phyloP scores from a whole-genome alignment of 192 early-diverging fungal species.

The Lobosporangium transversale region DNA sequence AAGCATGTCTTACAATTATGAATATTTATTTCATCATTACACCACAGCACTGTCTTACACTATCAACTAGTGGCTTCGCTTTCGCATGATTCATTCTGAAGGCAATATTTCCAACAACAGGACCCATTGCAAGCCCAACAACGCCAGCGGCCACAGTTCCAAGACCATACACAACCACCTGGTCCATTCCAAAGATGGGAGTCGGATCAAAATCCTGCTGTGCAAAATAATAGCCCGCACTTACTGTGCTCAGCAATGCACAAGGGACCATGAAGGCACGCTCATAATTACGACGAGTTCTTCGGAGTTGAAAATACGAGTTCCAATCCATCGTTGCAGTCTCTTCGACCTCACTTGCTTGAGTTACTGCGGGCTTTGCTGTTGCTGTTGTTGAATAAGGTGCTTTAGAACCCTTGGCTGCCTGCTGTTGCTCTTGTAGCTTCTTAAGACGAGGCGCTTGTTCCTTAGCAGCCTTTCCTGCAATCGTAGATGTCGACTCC shows the following conservation, averaged over 20 bases:
- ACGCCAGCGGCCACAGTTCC: constrained; percentile 67
- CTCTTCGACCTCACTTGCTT: background rate
- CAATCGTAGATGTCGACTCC: background rate
- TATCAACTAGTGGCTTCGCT: constrained; percentile 57
- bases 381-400: background rate
- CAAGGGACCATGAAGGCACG: constrained; percentile 67
- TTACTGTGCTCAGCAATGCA: constrained; percentile 29
- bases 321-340: constrained; percentile 59
- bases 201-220: constrained; percentile 70
- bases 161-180: constrained; percentile 64
- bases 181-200: constrained; percentile 74
- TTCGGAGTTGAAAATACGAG: constrained; percentile 72
- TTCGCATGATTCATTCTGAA: constrained; percentile 66
- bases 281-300: constrained; percentile 69
- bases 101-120: constrained; percentile 66
- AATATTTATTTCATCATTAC: too few species aligned
- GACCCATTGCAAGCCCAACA: constrained; percentile 71
- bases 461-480: constrained; percentile 1
- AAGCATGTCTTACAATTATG: too few species aligned
- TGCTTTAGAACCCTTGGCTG: background rate
- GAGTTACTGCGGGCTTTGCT: background rate
- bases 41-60: constrained; percentile 21
- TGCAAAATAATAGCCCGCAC: constrained; percentile 66
- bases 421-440: background rate
- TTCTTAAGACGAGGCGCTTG: background rate